A percentile compares a stretch with the other conserved stretches of the same genome.
Evolutionary conservation across 495 filamentous ascomycete genomes (phyloP).

Genomic region (Chaetomium fimeti): DNA sequence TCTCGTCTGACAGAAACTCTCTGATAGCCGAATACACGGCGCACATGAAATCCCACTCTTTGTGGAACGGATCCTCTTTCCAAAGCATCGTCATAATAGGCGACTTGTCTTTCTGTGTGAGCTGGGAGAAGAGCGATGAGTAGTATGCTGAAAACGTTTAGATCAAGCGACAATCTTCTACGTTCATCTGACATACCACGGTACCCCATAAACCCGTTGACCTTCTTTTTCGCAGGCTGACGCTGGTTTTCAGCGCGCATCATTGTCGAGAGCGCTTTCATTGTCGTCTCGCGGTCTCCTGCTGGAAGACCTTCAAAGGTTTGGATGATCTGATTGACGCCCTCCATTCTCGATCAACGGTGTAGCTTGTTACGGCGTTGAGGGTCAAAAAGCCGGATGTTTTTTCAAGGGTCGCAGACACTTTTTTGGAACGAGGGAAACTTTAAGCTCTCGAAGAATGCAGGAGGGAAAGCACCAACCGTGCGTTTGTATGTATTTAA

Average conservation of each 20-base stretch:
- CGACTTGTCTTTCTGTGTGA: slow-evolving; percentile 20
- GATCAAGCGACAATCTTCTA: too few species aligned
- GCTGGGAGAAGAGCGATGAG: slow-evolving; percentile 20
- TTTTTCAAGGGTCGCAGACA: neutral
- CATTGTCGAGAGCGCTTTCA: slow-evolving; percentile 20
- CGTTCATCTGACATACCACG: slow-evolving; percentile 10
- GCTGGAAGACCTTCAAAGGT: neutral
- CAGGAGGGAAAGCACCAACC: too few species aligned
- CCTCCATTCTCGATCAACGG: neutral
- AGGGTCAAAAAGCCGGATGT: neutral
- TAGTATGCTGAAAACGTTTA: slow-evolving; percentile 16
- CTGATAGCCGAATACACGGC: slow-evolving; percentile 32
- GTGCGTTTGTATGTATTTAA: too few species aligned
- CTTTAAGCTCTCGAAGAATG: too few species aligned
- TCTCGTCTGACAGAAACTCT: slow-evolving; percentile 22
- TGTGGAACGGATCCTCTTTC: slow-evolving; percentile 29
- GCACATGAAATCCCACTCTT: slow-evolving; percentile 35
- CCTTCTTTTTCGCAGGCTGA: slow-evolving; percentile 21
- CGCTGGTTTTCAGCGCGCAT: slow-evolving; percentile 7
- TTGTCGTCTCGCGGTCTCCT: slow-evolving; percentile 15
- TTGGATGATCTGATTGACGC: neutral
- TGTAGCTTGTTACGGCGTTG: neutral
- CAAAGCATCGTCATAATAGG: slow-evolving; percentile 27
- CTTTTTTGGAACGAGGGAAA: too few species aligned
- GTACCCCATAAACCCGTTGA: slow-evolving; percentile 25